Evolutionary conservation across 2,329 filamentous ascomycete genomes (phyloP), one percentile per base, ranked within the genome.

Genomic region (Botrytis tulipae): DNA sequence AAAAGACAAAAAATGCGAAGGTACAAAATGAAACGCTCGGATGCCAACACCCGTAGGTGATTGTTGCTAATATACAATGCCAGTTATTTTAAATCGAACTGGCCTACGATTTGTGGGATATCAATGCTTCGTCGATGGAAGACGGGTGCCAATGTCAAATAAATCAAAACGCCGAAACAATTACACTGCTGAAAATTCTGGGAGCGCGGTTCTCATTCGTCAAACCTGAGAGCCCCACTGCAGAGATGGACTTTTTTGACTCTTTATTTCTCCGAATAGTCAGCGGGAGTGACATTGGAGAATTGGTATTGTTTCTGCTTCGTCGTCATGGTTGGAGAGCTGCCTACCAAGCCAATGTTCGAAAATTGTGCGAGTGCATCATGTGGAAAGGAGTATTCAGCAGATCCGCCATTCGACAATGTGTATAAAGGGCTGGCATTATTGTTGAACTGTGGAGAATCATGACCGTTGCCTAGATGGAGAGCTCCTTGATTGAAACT

Each of bases 271-370:
- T 80, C 78, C 25, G 77, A 77, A 72, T 79, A 81, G 73, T 81
- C 79, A n/a, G 80, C 80, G 25, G 78, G 73, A 12, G 80, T 81
- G 25, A 76, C 78, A 61, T 81, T 79, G 25, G 78, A 80, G 66
- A 81, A 81, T 72, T 80, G 79, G 59, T 80, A 81, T 22, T 77
- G 79, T 73, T 80, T 80, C 63, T 80, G 79, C 66, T 79, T 79
- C 5, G 74, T 76, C 62, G 75, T 75, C 35, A 78, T 74, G 10
- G 79, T 76, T 18, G 77, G 76, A 14, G 75, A 75, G 32, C 48
- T 71, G 18, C 68, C 60, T 18, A 75, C 57, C 66, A 77, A 68
- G n/a, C 73, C 75, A 25, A 74, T 10, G 20, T 40, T 4, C 60
- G 62, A 42, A 76, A 76, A n/a, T 72, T 72, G 7, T 75, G 71